These are phyloP conservation scores for Yarrowia phangngaensis DNA, from an alignment of 805 yeast species.

Conservation along the genomic window DNA sequence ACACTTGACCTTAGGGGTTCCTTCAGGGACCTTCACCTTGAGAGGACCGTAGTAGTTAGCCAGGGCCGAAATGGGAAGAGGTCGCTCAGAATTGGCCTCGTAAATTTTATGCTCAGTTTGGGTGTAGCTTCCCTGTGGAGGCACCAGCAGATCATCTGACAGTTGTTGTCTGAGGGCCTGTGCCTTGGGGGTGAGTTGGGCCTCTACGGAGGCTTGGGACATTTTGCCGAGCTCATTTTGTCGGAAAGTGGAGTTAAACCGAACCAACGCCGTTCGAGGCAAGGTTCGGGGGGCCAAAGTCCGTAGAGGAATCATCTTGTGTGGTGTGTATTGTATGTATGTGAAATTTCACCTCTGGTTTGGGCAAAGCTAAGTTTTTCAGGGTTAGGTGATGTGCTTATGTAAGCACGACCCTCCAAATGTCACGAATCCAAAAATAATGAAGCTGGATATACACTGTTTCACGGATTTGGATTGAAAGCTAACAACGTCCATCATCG, in stretches of 20 bases:
- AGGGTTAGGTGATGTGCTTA: slow-evolving; percentile 3
- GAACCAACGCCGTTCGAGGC: slow-evolving; percentile 25
- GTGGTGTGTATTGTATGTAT: not conserved
- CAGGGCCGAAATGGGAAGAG: slow-evolving; percentile 81
- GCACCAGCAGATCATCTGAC: slow-evolving; percentile 22
- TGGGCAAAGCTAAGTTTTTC: slow-evolving; percentile 1
- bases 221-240: slow-evolving; percentile 24
- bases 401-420: too few relatives aligned
- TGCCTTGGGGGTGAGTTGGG: slow-evolving; percentile 17
- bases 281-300: slow-evolving; percentile 24
- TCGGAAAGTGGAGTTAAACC: slow-evolving; percentile 24
- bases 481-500: too few relatives aligned
- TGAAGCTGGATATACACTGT: too few relatives aligned
- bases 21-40: slow-evolving; percentile 20
- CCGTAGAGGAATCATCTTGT: slow-evolving; percentile 24
- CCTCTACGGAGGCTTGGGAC: slow-evolving; percentile 19
- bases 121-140: slow-evolving; percentile 8
- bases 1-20: slow-evolving; percentile 22
- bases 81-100: slow-evolving; percentile 41
- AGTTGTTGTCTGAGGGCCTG: slow-evolving; percentile 25
- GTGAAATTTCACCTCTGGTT: not conserved
- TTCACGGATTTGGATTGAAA: too few relatives aligned
- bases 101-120: slow-evolving; percentile 22
- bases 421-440: too few relatives aligned
- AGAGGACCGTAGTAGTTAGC: slow-evolving; percentile 77